Conservation (phyloP, 2,329 filamentous ascomycete species). For the Pestalotiopsis sp. region DNA sequence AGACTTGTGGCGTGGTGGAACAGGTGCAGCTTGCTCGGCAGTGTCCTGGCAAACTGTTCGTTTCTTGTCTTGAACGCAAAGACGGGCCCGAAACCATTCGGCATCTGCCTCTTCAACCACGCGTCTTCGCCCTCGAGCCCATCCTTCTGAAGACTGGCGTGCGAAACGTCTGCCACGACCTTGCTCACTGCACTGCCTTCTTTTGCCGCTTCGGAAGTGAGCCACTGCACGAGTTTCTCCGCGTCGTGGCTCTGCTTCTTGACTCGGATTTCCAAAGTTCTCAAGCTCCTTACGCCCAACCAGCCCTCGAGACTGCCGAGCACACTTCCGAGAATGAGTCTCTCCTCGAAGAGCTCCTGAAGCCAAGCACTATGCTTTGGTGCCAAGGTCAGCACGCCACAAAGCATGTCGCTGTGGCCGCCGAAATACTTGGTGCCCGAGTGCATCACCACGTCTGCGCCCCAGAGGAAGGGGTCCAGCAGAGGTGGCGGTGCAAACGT, state of each 20-base stretch:
- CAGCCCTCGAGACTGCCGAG: constrained; percentile 92
- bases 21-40: constrained; percentile 78
- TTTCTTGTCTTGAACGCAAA: constrained; percentile 74
- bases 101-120: constrained; percentile 90
- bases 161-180: constrained; percentile 65
- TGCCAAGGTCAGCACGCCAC: constrained; percentile 75
- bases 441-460: constrained; percentile 89
- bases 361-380: constrained; percentile 58
- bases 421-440: constrained; percentile 95
- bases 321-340: constrained; percentile 77
- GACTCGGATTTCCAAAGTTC: constrained; percentile 85
- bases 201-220: constrained; percentile 44
- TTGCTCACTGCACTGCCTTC: constrained; percentile 45
- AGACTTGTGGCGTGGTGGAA: constrained; percentile 96
- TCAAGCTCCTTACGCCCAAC: constrained; percentile 83
- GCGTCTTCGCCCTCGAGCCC: constrained; percentile 54
- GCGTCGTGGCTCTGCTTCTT: constrained; percentile 75
- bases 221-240: constrained; percentile 70
- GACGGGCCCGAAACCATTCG: constrained; percentile 84
- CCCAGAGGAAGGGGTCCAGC: constrained; percentile 80
- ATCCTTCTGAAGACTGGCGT: constrained; percentile 78
- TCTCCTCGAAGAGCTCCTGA: constrained; percentile 64
- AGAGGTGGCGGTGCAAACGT: constrained; percentile 93
- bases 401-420: constrained; percentile 91
- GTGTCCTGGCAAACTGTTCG: constrained; percentile 59